Evolutionary conservation across 129 eudicot genomes (phyloP).

Genomic region (Flaveria linearis): DNA sequence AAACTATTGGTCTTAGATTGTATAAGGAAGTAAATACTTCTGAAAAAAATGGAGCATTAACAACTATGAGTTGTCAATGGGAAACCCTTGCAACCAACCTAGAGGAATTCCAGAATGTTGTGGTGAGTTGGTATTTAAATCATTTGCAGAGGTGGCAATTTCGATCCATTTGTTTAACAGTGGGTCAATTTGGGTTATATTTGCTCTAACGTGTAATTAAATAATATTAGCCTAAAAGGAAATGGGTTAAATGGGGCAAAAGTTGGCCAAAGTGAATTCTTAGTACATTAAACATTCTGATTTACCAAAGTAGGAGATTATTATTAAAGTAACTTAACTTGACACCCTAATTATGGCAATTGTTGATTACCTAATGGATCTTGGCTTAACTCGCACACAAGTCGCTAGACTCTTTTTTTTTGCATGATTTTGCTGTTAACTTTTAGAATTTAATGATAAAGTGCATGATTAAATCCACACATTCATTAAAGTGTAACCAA

Average conservation of each 20-base stretch:
- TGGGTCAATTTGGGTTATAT: background rate
- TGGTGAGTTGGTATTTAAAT: conserved; percentile 52
- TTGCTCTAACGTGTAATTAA: conserved; percentile 4
- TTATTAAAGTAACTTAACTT: background rate
- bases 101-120: conserved; percentile 67
- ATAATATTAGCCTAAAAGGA: conserved; percentile 6
- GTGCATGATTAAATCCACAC: background rate
- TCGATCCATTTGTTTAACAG: background rate
- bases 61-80: conserved; percentile 45
- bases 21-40: conserved; percentile 60
- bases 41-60: conserved; percentile 26
- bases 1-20: conserved; percentile 62
- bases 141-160: conserved; percentile 11
- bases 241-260: background rate
- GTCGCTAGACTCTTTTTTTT: background rate
- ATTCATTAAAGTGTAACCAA: background rate
- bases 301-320: background rate
- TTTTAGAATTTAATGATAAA: background rate
- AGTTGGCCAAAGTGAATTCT: background rate
- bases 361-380: background rate
- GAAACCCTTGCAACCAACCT: conserved; percentile 87
- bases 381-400: background rate
- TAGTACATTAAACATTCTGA: background rate
- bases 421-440: background rate
- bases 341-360: background rate